Evolutionary conservation across 768 basidiomycete genomes (phyloP).

Genomic region (Agaricus bisporus): DNA sequence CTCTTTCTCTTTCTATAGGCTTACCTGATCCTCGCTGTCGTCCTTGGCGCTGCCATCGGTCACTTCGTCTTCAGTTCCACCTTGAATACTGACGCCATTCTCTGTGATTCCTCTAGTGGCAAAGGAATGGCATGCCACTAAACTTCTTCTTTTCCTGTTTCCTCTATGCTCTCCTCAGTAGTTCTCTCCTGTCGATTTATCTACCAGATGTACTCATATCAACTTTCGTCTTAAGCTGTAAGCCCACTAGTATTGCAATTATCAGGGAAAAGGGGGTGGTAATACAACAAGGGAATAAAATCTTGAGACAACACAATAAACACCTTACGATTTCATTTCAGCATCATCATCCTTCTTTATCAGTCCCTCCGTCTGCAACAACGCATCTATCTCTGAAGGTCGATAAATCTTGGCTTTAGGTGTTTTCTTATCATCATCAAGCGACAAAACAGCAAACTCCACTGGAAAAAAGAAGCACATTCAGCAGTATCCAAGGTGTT

Average conservation of each 20-base stretch:
- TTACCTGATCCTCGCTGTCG: slow-evolving; percentile 79
- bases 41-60: slow-evolving; percentile 76
- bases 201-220: no score
- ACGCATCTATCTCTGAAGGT: slow-evolving; percentile 80
- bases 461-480: slow-evolving; percentile 39
- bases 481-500: slow-evolving; percentile 4
- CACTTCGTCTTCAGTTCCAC: slow-evolving; percentile 71
- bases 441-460: slow-evolving; percentile 91
- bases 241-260: slow-evolving; percentile 35
- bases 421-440: slow-evolving; percentile 69
- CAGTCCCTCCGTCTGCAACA: slow-evolving; percentile 73
- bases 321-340: slow-evolving; percentile 59
- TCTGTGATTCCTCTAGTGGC: slow-evolving; percentile 32
- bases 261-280: slow-evolving; percentile 49
- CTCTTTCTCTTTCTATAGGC: slow-evolving; percentile 39
- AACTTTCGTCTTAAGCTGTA: not conserved
- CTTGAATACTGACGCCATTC: slow-evolving; percentile 57
- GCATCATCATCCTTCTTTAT: slow-evolving; percentile 84
- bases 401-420: slow-evolving; percentile 90
- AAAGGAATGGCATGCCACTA: slow-evolving; percentile 83
- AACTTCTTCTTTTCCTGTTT: slow-evolving; percentile 6
- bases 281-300: slow-evolving; percentile 18
- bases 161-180: not conserved
- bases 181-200: not conserved
- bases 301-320: not conserved